Conservation (phyloP, 2,329 filamentous ascomycete genomes). For the Teratosphaeria pseudoeucalypti region DNA sequence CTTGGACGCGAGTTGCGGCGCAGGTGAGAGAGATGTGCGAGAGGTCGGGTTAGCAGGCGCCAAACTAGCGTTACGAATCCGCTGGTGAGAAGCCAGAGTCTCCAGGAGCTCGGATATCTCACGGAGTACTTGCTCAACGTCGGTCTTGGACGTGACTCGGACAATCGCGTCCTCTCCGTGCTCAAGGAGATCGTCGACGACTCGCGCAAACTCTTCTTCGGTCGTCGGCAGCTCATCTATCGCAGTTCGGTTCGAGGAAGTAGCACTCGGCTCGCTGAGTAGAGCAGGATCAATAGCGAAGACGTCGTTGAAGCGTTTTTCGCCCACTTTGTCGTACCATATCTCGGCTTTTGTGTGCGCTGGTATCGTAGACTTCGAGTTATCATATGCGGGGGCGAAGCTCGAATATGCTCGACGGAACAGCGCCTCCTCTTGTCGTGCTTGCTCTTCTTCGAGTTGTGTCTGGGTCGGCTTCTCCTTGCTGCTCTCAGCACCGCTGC, state of each 20-base stretch:
- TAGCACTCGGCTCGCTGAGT: conserved; percentile 13
- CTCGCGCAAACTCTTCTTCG: conserved; percentile 23
- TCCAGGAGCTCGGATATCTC: conserved; percentile 68
- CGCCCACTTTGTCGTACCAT: conserved; percentile 67
- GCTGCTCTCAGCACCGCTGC: conserved; percentile 49
- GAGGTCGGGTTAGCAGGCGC: conserved; percentile 32
- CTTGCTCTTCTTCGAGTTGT: conserved; percentile 31
- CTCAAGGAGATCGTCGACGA: conserved; percentile 18
- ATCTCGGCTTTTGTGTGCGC: conserved; percentile 56
- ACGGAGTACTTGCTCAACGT: conserved; percentile 44
- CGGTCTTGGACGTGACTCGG: conserved; percentile 23
- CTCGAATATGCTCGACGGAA: conserved; percentile 71
- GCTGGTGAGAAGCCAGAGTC: conserved; percentile 66
- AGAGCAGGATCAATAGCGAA: conserved; percentile 25
- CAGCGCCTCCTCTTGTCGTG: conserved; percentile 57
- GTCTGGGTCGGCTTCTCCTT: conserved; percentile 9
- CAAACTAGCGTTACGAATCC: conserved; percentile 63
- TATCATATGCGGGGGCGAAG: conserved; percentile 67
- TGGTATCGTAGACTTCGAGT: conserved; percentile 59
- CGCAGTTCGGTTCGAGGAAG: conserved; percentile 16
- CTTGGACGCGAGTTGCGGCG: conserved; percentile 47
- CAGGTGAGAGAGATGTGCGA: conserved; percentile 42
- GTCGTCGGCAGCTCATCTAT: not conserved
- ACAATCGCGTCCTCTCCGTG: conserved; percentile 10
- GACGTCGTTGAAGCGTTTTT: conserved; percentile 50